Conservation (phyloP, 75 land plant genomes). For the Pinus albicaulis region DNA sequence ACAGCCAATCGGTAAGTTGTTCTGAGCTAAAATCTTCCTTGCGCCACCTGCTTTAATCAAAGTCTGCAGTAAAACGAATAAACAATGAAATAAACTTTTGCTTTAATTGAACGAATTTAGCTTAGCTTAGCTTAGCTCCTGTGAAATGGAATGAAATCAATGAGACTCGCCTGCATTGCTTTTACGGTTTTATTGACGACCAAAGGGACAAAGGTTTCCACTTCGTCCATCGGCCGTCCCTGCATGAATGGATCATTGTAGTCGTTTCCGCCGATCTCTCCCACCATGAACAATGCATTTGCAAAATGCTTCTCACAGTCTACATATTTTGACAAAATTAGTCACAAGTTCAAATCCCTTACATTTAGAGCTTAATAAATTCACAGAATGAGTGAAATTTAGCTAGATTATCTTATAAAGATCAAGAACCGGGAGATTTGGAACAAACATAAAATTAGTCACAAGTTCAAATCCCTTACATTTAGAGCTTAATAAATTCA, state of each 20-base stretch:
- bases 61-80: neutral
- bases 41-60: neutral
- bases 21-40: neutral
- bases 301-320: conserved; percentile 25
- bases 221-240: conserved; percentile 17
- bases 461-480: too few relatives aligned
- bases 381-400: too few relatives aligned
- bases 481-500: too few relatives aligned
- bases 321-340: neutral
- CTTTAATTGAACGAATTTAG: too few relatives aligned
- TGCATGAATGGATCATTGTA: conserved; percentile 31
- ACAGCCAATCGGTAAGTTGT: conserved; percentile 4
- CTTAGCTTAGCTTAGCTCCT: conserved; percentile 1
- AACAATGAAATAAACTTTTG: too few relatives aligned
- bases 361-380: too few relatives aligned
- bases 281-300: conserved; percentile 40
- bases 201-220: conserved; percentile 9
- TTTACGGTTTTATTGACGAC: conserved; percentile 21
- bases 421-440: too few relatives aligned
- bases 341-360: too few relatives aligned
- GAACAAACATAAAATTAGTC: too few relatives aligned
- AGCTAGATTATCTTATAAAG: too few relatives aligned
- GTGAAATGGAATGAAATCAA: neutral
- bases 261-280: conserved; percentile 70
- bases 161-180: neutral